Conservation (phyloP, 352 stramenopile species). For the Pythium pyrilobum region DNA sequence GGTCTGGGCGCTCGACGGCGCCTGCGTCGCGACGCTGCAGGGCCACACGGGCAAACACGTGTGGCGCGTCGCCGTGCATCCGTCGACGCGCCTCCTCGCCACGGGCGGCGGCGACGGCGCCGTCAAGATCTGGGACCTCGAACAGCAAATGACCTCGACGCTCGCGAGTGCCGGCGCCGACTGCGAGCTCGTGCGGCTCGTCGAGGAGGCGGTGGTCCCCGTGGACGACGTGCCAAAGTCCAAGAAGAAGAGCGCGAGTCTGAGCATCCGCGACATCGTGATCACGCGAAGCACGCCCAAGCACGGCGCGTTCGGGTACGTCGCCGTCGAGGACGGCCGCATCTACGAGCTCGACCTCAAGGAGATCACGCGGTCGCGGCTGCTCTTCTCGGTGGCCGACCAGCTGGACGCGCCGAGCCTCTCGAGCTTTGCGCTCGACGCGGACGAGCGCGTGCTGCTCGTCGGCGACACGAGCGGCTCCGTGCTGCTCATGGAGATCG, state of each 20-base stretch:
- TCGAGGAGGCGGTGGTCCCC: neutral
- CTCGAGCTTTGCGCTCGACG: conserved; percentile 23
- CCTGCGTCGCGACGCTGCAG: conserved; percentile 66
- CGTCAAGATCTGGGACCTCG: conserved; percentile 75
- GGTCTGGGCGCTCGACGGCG: conserved; percentile 53
- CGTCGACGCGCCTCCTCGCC: conserved; percentile 34
- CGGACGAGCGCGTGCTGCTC: conserved; percentile 36
- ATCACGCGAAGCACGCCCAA: neutral
- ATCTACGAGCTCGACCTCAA: conserved; percentile 46
- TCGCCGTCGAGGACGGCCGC: conserved; percentile 57
- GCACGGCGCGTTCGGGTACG: conserved; percentile 29
- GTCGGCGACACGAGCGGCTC: conserved; percentile 46
- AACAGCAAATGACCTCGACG: conserved; percentile 48
- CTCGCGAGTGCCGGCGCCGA: conserved; percentile 9
- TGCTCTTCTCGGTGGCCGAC: conserved; percentile 11
- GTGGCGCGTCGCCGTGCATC: conserved; percentile 69
- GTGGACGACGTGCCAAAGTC: neutral
- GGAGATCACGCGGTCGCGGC: neutral
- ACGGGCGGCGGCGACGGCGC: conserved; percentile 75
- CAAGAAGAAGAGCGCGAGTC: conserved; percentile 17
- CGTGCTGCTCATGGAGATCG: conserved; percentile 45
- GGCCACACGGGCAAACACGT: conserved; percentile 74
- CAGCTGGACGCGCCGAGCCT: conserved; percentile 12
- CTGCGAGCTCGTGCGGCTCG: conserved; percentile 5
- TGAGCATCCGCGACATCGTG: conserved; percentile 21